Evolutionary conservation across 257 asterid genomes (phyloP).

Genomic region (Echites panduratus): DNA sequence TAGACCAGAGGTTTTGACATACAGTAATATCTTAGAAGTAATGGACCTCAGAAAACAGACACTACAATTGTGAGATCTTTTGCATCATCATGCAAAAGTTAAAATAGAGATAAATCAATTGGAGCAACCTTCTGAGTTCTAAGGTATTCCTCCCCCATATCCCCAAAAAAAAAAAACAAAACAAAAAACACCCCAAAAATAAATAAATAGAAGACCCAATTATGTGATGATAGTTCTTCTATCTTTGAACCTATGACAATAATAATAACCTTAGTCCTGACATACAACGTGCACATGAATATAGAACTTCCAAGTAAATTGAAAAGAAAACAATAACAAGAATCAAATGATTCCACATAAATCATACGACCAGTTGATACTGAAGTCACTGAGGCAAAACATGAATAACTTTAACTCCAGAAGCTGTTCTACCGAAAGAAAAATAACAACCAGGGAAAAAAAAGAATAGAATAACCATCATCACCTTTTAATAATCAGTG

Average conservation of each 20-base stretch:
- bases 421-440: too few relatives aligned
- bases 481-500: background rate
- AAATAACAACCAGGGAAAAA: background rate
- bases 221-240: too few relatives aligned
- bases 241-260: background rate
- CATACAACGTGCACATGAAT: background rate
- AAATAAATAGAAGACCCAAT: too few relatives aligned
- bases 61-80: background rate
- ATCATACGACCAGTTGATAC: background rate
- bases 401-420: background rate
- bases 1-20: too few relatives aligned
- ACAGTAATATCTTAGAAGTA: too few relatives aligned
- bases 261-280: background rate
- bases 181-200: background rate
- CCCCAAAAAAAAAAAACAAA: too few relatives aligned
- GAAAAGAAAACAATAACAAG: background rate
- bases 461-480: background rate
- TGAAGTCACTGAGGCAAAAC: background rate
- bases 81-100: too few relatives aligned
- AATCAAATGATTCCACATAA: background rate
- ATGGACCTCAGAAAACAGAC: background rate
- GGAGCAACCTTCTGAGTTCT: background rate
- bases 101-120: background rate
- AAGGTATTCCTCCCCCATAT: too few relatives aligned
- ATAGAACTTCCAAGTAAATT: background rate